Conservation (phyloP, 2,329 filamentous ascomycete genomes). For the Dryadomyces quercivorus region DNA sequence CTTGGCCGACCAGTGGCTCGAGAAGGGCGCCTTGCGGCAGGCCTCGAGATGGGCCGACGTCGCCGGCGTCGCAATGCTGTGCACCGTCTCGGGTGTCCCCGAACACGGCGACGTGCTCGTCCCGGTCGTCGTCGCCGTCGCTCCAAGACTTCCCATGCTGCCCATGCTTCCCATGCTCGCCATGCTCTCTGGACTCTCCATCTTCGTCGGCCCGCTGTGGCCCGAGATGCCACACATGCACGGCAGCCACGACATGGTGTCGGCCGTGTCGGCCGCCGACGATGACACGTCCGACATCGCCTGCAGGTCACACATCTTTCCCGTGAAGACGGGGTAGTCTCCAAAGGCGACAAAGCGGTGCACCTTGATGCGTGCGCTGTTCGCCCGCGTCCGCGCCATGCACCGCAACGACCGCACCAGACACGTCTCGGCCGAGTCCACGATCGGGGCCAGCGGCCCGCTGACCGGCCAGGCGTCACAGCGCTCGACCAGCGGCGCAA, state of each 20-base stretch:
- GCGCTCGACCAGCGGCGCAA: conserved; percentile 25
- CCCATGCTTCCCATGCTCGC: conserved; percentile 11
- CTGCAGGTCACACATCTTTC: conserved; percentile 36
- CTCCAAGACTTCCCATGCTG: conserved; percentile 12
- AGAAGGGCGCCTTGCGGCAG: conserved; percentile 19
- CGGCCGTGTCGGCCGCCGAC: conserved; percentile 13
- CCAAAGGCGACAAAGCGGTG: conserved; percentile 39
- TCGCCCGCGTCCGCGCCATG: conserved; percentile 37
- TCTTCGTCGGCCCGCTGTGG: neutral
- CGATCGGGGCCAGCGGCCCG: conserved; percentile 21
- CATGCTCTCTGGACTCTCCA: neutral
- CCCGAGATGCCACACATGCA: conserved; percentile 20
- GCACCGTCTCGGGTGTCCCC: neutral
- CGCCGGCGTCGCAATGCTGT: neutral
- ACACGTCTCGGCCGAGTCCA: conserved; percentile 26
- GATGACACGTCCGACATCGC: conserved; percentile 15
- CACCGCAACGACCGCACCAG: conserved; percentile 30
- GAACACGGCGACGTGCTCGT: conserved; percentile 1
- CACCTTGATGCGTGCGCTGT: conserved; percentile 38
- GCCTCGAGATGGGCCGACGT: neutral
- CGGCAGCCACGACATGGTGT: conserved; percentile 19
- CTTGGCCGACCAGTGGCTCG: conserved; percentile 32
- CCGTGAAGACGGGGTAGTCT: conserved; percentile 34
- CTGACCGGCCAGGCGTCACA: conserved; percentile 23
- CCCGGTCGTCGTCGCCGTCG: conserved; percentile 4